Evolutionary conservation across 2,329 filamentous ascomycete genomes (phyloP).

Genomic region (Saccharata proteae): DNA sequence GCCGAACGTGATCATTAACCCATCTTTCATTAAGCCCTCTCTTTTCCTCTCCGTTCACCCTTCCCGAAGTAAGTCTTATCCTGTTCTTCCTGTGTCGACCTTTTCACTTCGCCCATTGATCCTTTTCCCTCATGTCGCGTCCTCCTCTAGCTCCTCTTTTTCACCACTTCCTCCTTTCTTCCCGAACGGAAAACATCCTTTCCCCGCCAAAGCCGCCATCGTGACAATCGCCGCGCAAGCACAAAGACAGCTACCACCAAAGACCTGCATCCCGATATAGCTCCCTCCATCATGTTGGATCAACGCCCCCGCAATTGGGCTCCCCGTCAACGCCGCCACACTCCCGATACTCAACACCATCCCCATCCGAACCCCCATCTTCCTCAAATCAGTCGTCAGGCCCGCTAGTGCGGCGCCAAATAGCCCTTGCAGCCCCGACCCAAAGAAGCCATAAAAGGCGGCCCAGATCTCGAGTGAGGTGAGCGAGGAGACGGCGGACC

Average conservation of each 20-base stretch:
- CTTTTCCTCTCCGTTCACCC: no score
- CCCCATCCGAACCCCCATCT: constrained; percentile 34
- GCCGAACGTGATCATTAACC: no score
- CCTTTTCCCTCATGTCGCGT: no score
- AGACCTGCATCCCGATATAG: constrained; percentile 35
- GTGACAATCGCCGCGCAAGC: not conserved
- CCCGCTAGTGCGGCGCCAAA: constrained; percentile 32
- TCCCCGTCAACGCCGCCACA: constrained; percentile 32
- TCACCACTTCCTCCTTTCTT: no score
- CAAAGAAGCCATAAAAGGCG: constrained; percentile 32
- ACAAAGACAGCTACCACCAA: not conserved
- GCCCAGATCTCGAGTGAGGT: constrained; percentile 22
- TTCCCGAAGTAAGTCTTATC: no score
- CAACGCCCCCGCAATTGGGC: constrained; percentile 35
- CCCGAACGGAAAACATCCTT: not conserved
- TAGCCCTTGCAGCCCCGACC: constrained; percentile 33
- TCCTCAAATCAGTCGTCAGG: constrained; percentile 35
- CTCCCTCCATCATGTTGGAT: constrained; percentile 28
- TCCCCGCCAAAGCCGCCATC: not conserved
- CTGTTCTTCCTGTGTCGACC: no score
- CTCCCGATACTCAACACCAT: constrained; percentile 37
- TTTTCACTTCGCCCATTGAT: no score
- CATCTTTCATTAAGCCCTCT: no score
- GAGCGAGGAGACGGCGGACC: constrained; percentile 39
- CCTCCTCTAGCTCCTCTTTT: no score